A percentile compares a stretch with the other conserved stretches of the same genome.
phyloP scores from a whole-genome alignment of 306 rosid genomes.

The Fagus sylvatica region DNA sequence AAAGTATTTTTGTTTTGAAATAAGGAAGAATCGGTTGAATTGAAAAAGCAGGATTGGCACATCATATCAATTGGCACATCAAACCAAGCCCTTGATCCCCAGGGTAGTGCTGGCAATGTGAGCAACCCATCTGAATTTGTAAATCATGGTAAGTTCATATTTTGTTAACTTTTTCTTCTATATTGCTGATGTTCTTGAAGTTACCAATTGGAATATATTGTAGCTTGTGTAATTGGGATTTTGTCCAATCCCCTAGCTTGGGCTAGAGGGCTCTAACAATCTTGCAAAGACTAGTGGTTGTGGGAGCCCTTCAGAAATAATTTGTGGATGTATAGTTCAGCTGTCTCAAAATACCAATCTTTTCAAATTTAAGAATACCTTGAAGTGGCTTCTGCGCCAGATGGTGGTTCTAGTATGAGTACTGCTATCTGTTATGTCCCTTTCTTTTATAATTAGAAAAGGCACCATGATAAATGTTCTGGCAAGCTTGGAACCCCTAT shows the following conservation, averaged over 20 bases:
- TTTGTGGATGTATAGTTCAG: neutral
- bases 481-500: neutral
- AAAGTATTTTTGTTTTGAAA: no score
- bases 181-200: neutral
- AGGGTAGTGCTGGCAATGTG: constrained; percentile 44
- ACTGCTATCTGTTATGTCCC: neutral
- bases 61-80: constrained; percentile 38
- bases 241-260: neutral
- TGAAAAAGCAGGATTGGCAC: no score
- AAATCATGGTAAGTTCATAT: no score
- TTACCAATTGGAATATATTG: neutral
- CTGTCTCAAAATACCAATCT: neutral
- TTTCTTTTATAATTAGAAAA: neutral
- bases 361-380: constrained; percentile 3
- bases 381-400: constrained; percentile 15
- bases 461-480: neutral
- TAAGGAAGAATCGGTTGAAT: no score
- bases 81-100: constrained; percentile 43
- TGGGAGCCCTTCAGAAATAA: neutral
- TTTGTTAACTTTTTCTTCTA: neutral
- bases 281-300: constrained; percentile 6
- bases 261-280: neutral
- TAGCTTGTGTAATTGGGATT: neutral
- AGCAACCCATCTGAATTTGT: constrained; percentile 59
- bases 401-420: constrained; percentile 12